Conservation (phyloP, 148 eudicot species). For the Fagopyrum tataricum region DNA sequence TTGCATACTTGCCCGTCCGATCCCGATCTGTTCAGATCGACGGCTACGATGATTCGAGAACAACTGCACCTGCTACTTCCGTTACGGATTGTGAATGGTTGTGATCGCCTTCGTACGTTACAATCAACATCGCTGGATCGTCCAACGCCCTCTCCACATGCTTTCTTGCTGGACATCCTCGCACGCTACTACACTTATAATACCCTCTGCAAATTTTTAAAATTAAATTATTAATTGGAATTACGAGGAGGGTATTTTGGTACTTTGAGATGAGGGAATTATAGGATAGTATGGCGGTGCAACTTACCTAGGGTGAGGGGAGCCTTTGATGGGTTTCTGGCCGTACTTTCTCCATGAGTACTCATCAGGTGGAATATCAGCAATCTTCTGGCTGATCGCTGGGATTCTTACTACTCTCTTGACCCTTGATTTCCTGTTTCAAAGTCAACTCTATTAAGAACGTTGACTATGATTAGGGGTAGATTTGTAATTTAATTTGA, state of each 20-base stretch:
- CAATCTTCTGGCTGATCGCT: constrained; percentile 50
- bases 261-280: neutral
- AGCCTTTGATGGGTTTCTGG: constrained; percentile 39
- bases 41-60: constrained; percentile 2
- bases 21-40: neutral
- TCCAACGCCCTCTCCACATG: constrained; percentile 64
- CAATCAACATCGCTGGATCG: constrained; percentile 57
- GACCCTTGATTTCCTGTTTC: constrained; percentile 47
- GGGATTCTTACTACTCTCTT: constrained; percentile 56
- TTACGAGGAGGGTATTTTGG: neutral
- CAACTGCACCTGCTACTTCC: neutral
- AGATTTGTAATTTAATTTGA: neutral
- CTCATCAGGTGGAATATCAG: constrained; percentile 72
- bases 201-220: constrained; percentile 39
- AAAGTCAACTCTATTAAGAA: neutral
- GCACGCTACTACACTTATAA: constrained; percentile 66
- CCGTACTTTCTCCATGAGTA: constrained; percentile 77
- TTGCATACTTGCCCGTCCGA: neutral
- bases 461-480: neutral
- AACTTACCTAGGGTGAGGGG: constrained; percentile 62
- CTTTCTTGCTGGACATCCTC: constrained; percentile 67
- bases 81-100: neutral
- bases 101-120: constrained; percentile 27
- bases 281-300: neutral
- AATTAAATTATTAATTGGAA: neutral